These are phyloP conservation scores for Skeletonema marinoi DNA, from an alignment of 108 stramenopile genomes.

Conservation along the genomic window DNA sequence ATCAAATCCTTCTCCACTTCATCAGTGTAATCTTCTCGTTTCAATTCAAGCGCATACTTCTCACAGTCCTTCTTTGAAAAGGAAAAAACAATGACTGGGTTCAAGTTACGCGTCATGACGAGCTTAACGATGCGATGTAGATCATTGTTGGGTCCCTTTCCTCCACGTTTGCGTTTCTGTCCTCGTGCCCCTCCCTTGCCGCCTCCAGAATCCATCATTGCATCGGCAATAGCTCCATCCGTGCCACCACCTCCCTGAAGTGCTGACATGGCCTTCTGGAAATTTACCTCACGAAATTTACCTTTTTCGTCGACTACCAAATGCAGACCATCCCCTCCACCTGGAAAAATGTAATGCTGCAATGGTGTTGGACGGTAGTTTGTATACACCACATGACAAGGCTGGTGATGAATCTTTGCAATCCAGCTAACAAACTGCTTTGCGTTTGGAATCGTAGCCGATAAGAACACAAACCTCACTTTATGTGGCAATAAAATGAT, in stretches of 20 bases:
- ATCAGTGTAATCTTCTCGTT: slow-evolving; percentile 93
- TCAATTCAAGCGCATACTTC: slow-evolving; percentile 88
- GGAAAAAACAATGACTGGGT: slow-evolving; percentile 98
- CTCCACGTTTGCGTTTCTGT: slow-evolving; percentile 73
- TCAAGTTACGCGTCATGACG: slow-evolving; percentile 92
- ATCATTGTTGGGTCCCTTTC: slow-evolving; percentile 68
- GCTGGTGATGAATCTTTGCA: slow-evolving; percentile 95
- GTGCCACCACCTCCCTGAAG: slow-evolving; percentile 61
- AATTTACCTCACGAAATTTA: slow-evolving; percentile 94
- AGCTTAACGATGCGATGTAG: slow-evolving; percentile 95
- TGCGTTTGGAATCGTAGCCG: slow-evolving; percentile 98
- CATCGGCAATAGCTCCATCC: slow-evolving; percentile 64
- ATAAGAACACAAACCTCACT: slow-evolving; percentile 97
- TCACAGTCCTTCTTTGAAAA: slow-evolving; percentile 99
- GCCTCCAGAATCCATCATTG: slow-evolving; percentile 73
- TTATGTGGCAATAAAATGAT: slow-evolving; percentile 95
- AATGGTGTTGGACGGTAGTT: slow-evolving; percentile 98
- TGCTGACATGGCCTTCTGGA: slow-evolving; percentile 93
- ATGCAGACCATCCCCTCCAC: slow-evolving; percentile 94
- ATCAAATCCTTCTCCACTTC: slow-evolving; percentile 97
- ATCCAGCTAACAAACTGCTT: slow-evolving; percentile 93
- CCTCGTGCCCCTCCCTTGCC: slow-evolving; percentile 51
- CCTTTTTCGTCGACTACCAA: slow-evolving; percentile 98
- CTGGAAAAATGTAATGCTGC: slow-evolving; percentile 97
- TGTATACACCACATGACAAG: slow-evolving; percentile 99